Evolutionary conservation across 345 rosid species (phyloP), one percentile per base, ranked within the genome.

Genomic region (Camelina laxa): DNA sequence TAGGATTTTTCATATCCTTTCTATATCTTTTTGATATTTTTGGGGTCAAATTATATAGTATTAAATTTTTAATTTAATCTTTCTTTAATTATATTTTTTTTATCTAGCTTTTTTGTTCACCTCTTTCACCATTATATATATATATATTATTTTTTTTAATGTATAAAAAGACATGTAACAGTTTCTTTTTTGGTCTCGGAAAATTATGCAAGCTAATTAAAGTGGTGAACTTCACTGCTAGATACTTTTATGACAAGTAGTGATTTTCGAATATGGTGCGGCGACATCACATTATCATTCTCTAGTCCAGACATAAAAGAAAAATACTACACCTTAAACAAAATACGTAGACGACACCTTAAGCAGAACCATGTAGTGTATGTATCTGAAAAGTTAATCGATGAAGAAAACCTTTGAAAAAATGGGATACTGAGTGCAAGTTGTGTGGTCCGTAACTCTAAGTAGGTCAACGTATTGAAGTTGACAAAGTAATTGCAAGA

Each of bases 391-490:
- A 27, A 47, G 19, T 70, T 33, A 33, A 16, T 48, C 50, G 45
- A 60, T 38, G 36, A 60, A 7, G 16, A 17, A 47, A 59, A 9
- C 10, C 14, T 36, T 7, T 41, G 33, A 13, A 16, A 70, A 31
- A 8, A 8, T 55, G 39, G 8, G 47, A 45, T 45, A 58, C 45
- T 57, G 47, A 60, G 15, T 16, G 60, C 68, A 60, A 60, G 50
- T 61, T 61, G 68, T 50, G 60, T 72, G 75, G 75, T 61, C 68
- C 60, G 16, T 61, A 31, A 51, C 7, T 36, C 31, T 44, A 68
- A 33, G 48, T 70, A 71, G 66, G 59, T 24, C n/a, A 14, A 33
- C 48, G 21, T 48, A 71, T 45, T 35, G 49, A 60, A 70, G 22
- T 20, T 51, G 47, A 47, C 36, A 36, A 47, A 19, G 20, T 60